Conservation (phyloP, 345 rosid species). For the Heritiera littoralis region DNA sequence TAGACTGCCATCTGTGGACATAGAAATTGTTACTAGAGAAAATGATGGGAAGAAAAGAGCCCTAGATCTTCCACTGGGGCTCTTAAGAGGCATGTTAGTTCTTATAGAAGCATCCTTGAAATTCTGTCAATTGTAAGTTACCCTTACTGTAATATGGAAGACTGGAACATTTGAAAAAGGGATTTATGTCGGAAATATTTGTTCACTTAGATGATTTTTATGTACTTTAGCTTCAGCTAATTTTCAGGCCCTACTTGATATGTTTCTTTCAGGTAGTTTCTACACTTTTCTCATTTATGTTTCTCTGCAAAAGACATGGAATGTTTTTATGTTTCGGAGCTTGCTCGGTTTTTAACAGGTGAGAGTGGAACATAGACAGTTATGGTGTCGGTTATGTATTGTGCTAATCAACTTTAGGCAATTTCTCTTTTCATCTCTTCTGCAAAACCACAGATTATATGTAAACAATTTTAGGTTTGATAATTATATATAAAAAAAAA, state of each 20-base stretch:
- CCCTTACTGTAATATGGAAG: neutral
- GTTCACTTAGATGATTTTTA: neutral
- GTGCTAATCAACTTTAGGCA: no score
- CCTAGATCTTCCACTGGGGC: neutral
- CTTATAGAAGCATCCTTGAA: neutral
- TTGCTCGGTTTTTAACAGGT: no score
- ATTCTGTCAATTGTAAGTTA: neutral
- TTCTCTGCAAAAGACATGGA: neutral
- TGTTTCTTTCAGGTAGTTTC: neutral
- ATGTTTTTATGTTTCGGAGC: neutral
- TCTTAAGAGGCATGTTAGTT: neutral
- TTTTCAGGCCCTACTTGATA: neutral
- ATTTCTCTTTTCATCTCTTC: no score
- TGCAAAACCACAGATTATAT: no score
- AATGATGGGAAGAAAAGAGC: neutral
- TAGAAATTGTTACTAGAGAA: constrained; percentile 2
- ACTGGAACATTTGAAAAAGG: neutral
- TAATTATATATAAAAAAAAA: no score
- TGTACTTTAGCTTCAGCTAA: neutral
- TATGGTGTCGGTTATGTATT: no score
- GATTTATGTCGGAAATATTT: neutral
- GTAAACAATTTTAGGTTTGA: no score
- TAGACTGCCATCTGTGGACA: neutral
- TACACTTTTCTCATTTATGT: neutral
- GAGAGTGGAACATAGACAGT: no score